Evolutionary conservation across 805 yeast genomes (phyloP).

Genomic region (Naumovozyma baii): DNA sequence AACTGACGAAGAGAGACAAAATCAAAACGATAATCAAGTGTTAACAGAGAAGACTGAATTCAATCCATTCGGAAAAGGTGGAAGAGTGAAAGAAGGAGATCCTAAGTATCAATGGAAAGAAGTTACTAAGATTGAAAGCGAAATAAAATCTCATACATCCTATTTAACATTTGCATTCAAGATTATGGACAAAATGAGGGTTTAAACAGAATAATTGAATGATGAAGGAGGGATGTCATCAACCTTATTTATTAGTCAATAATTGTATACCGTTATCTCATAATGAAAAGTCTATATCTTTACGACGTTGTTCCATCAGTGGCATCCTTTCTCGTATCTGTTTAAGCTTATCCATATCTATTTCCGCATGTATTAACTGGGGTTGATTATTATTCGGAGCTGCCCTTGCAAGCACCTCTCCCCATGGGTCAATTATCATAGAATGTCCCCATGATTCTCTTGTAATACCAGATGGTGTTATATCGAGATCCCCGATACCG

Average conservation of each 20-base stretch:
- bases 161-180: conserved; percentile 81
- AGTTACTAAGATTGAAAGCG: conserved; percentile 76
- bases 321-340: conserved; percentile 66
- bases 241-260: not conserved
- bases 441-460: conserved; percentile 83
- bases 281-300: conserved; percentile 13
- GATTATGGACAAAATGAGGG: conserved; percentile 21
- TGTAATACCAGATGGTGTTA: conserved; percentile 10
- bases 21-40: conserved; percentile 18
- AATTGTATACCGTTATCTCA: not conserved
- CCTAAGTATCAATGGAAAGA: conserved; percentile 66
- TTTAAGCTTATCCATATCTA: conserved; percentile 43
- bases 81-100: conserved; percentile 82
- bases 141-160: conserved; percentile 88
- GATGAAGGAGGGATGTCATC: not conserved
- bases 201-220: too few relatives aligned
- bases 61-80: conserved; percentile 91
- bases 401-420: conserved; percentile 55
- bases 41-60: conserved; percentile 42
- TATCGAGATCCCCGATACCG: conserved; percentile 29
- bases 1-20: conserved; percentile 23
- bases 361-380: conserved; percentile 52
- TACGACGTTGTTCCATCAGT: conserved; percentile 59
- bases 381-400: conserved; percentile 36
- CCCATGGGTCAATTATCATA: conserved; percentile 88